Conservation (phyloP, 345 rosid genomes). For the Eucalyptus sp. region DNA sequence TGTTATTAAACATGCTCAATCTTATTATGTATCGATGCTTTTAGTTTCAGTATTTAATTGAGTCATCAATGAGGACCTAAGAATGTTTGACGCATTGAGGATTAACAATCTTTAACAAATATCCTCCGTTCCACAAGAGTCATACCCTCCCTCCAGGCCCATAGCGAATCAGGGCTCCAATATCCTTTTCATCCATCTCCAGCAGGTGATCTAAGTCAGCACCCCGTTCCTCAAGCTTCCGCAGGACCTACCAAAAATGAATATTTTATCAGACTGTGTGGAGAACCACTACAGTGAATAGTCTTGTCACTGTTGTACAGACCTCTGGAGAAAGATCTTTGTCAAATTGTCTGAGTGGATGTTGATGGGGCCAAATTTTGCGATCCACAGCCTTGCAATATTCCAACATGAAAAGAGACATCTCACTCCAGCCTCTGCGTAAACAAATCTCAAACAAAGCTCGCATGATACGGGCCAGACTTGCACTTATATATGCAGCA, state of each 20-base stretch:
- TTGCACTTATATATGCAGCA: conserved; percentile 96
- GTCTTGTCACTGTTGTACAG: conserved; percentile 2
- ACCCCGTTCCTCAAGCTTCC: conserved; percentile 96
- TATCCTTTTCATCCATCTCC: conserved; percentile 95
- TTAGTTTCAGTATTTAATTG: background rate
- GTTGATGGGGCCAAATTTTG: conserved; percentile 93
- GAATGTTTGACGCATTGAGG: background rate
- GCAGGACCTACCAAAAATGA: conserved; percentile 39
- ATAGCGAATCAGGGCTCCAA: conserved; percentile 88
- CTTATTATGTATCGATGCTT: background rate
- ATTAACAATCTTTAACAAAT: background rate
- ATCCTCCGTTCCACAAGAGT: background rate
- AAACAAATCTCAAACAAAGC: conserved; percentile 93
- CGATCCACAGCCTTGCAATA: conserved; percentile 99
- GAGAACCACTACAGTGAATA: background rate
- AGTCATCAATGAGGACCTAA: background rate
- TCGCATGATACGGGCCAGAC: conserved; percentile 95
- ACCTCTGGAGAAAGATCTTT: conserved; percentile 79
- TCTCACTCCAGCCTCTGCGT: conserved; percentile 89
- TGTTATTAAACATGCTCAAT: background rate
- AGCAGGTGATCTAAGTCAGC: conserved; percentile 67
- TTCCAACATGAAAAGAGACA: conserved; percentile 85
- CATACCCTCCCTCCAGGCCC: conserved; percentile 87
- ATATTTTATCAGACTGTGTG: background rate
- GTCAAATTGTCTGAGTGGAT: conserved; percentile 91